Percentiles rank a stretch among this genome's conserved stretches.
phyloP scores from a whole-genome alignment of 75 land plant species.

The Cupressus sempervirens region DNA sequence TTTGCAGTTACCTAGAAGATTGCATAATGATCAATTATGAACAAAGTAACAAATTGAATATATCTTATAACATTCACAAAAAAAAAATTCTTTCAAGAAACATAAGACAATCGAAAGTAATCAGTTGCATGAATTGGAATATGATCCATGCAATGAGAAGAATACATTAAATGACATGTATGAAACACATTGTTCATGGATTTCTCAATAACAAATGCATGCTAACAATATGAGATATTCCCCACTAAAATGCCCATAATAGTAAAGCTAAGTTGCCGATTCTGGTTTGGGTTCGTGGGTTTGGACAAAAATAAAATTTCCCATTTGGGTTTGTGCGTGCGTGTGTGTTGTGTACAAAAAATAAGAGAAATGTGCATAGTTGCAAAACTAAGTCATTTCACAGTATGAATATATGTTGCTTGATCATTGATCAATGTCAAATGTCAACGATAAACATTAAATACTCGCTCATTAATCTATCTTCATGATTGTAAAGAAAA shows the following conservation, averaged over 20 bases:
- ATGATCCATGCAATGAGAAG: neutral
- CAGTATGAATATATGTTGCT: no score
- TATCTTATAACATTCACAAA: neutral
- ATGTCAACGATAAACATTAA: no score
- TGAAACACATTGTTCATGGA: neutral
- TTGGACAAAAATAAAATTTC: no score
- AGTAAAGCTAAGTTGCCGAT: no score
- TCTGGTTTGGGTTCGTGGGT: no score
- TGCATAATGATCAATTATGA: neutral
- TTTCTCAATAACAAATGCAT: neutral
- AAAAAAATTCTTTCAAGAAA: neutral
- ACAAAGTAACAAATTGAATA: neutral
- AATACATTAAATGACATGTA: neutral
- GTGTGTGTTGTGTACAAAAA: no score
- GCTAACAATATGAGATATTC: neutral
- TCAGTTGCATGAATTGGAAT: neutral
- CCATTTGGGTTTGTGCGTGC: no score
- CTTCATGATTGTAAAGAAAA: no score
- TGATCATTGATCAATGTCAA: no score
- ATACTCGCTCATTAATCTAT: no score
- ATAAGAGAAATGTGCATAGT: no score
- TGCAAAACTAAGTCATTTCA: no score
- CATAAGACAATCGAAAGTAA: neutral
- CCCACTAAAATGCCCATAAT: neutral
- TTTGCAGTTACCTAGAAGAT: constrained; percentile 81